Base-by-base conservation (phyloP, 2,329 filamentous ascomycete species). In the Alternaria sp. region DNA sequence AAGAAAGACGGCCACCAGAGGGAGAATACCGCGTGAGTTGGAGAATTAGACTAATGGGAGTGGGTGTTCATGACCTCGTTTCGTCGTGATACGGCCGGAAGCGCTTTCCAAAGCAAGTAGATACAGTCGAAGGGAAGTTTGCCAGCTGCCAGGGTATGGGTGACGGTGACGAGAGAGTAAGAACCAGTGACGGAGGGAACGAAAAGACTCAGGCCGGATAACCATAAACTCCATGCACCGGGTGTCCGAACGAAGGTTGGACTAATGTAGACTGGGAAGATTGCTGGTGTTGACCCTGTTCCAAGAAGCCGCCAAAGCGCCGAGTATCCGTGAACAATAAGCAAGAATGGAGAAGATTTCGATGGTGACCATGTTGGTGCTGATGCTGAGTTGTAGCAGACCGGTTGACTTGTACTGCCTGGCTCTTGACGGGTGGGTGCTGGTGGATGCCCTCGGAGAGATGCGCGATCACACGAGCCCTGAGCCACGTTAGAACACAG, bases 281-380 rank as follows among this genome's bases (percentile, higher is more conserved):
- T 60, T 69, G 71, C 56, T 67, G 68, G 49, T 64, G 70, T 55
- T 71, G 71, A 63, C 58, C 58, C 37, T 72, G 69, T 58, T 75
- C 71, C 66, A 70, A 61, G 64, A 71, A 64, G 63, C 72, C 70
- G 60, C 73, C 71, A 70, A 73, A 74, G 68, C 74, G 73, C 71
- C 73, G 60, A 49, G 67, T 71, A 60, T 76, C 74, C 57, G 72
- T 57, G 70, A 79, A 75, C 70, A 79, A 79, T 79, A 78, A 72
- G 70, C 76, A 79, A 79, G 76, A 79, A 79, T 79, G 76, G 67
- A 76, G 66, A 64, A 74, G 67, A 68, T 72, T 75, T 59, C 71
- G 71, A 47, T 72, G 70, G 53, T 73, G 67, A 55, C 70, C 70
- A 62, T 71, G 68, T 55, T 65, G 62, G 57, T 67, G 70, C 53